phyloP scores from a whole-genome alignment of 805 yeast species.

The Huiozyma naganishii region DNA sequence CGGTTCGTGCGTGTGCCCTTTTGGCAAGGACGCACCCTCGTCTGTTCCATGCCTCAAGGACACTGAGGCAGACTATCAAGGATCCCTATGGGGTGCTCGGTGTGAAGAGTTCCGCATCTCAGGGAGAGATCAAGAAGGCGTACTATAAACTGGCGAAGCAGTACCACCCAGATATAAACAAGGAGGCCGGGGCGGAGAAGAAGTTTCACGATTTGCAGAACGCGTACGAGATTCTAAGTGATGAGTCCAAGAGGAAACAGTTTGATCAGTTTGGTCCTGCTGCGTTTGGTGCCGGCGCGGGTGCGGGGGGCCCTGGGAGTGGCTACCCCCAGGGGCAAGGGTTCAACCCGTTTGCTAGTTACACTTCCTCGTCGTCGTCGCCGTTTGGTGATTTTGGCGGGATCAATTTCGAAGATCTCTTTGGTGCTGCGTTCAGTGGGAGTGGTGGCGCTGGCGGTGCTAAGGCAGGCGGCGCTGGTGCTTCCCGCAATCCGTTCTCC shows the following conservation, averaged over 20 bases:
- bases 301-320: slow-evolving; percentile 40
- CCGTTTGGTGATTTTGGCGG: slow-evolving; percentile 35
- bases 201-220: slow-evolving; percentile 88
- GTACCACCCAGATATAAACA: slow-evolving; percentile 94
- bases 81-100: slow-evolving; percentile 88
- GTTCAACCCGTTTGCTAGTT: slow-evolving; percentile 7
- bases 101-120: slow-evolving; percentile 55
- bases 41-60: slow-evolving; percentile 12
- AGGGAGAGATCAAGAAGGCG: slow-evolving; percentile 87
- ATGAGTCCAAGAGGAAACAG: slow-evolving; percentile 74
- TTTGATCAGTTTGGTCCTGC: slow-evolving; percentile 87
- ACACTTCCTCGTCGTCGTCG: slow-evolving; percentile 3
- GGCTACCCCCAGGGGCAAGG: slow-evolving; percentile 32
- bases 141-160: slow-evolving; percentile 89
- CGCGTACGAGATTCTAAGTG: slow-evolving; percentile 85
- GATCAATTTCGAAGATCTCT: slow-evolving; percentile 53
- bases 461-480: too few relatives aligned
- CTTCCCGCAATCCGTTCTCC: too few relatives aligned
- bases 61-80: slow-evolving; percentile 15
- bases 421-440: slow-evolving; percentile 39
- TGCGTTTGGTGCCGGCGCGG: slow-evolving; percentile 59
- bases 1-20: too few relatives aligned
- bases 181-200: slow-evolving; percentile 77
- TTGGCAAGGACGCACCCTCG: not conserved
- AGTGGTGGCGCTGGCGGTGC: too few relatives aligned